Evolutionary conservation across 2,329 filamentous ascomycete species (phyloP).

Genomic region (Clathrospora elynae): DNA sequence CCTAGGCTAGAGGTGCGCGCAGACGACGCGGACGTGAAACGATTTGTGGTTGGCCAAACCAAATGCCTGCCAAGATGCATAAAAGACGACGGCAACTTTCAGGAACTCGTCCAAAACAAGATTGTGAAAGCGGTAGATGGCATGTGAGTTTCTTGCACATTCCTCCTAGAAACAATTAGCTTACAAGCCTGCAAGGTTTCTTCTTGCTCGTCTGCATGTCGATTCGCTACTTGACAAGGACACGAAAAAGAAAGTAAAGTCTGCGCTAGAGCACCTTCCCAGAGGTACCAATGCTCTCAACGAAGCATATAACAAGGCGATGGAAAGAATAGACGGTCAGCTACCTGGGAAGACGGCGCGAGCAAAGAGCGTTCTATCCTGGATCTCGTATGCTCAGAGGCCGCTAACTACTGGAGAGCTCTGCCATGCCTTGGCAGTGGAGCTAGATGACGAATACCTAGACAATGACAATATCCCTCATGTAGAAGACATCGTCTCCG

Average conservation of each 20-base stretch:
- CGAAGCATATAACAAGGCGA: conserved; percentile 13
- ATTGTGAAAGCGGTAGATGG: conserved; percentile 29
- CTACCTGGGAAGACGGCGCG: conserved; percentile 34
- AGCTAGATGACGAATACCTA: conserved; percentile 5
- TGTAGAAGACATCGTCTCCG: conserved; percentile 16
- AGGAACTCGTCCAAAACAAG: conserved; percentile 19
- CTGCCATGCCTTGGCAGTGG: conserved; percentile 19
- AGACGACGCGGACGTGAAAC: conserved; percentile 24
- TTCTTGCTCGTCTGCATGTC: conserved; percentile 16
- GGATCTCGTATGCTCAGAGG: conserved; percentile 18
- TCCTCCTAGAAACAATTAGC: background rate
- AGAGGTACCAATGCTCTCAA: conserved; percentile 8
- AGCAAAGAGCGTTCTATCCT: conserved; percentile 38
- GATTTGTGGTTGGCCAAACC: conserved; percentile 24
- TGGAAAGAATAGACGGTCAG: conserved; percentile 50
- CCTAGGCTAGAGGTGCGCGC: conserved; percentile 27
- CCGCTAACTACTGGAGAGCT: conserved; percentile 22
- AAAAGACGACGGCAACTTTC: conserved; percentile 14
- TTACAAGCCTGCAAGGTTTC: conserved; percentile 10
- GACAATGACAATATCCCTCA: conserved; percentile 15
- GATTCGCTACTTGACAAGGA: conserved; percentile 16
- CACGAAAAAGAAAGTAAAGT: conserved; percentile 5
- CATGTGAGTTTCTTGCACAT: conserved; percentile 20
- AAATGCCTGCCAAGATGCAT: conserved; percentile 23
- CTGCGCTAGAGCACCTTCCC: conserved; percentile 9